Evolutionary conservation across 305 asterid genomes (phyloP).

Genomic region (Striga hermonthica): DNA sequence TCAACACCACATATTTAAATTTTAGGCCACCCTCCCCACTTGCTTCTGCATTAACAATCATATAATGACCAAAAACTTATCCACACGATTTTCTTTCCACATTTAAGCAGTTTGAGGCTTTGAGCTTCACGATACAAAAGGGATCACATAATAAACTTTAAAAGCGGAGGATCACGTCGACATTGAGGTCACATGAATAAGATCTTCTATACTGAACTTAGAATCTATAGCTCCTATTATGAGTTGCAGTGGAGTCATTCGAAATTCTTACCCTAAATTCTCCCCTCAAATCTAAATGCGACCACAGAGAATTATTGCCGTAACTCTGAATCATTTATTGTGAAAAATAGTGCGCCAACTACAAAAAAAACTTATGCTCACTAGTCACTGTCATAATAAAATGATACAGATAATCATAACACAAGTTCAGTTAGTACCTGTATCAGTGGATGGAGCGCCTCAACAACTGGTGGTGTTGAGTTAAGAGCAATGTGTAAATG

Average conservation of each 20-base stretch:
- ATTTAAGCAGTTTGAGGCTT: slow-evolving; percentile 6
- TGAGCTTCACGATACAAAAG: slow-evolving; percentile 11
- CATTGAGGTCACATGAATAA: too few relatives aligned
- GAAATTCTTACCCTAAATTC: too few relatives aligned
- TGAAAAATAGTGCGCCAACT: not conserved
- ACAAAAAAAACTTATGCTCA: slow-evolving; percentile 8
- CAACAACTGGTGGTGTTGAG: slow-evolving; percentile 52
- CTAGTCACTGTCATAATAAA: slow-evolving; percentile 15
- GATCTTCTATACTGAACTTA: too few relatives aligned
- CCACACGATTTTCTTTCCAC: not conserved
- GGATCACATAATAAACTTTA: slow-evolving; percentile 5
- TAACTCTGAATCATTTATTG: too few relatives aligned
- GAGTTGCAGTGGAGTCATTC: too few relatives aligned
- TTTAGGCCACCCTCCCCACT: not conserved
- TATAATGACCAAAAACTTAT: not conserved
- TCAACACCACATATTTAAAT: slow-evolving; percentile 1
- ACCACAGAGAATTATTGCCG: too few relatives aligned
- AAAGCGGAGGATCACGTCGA: not conserved
- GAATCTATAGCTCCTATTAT: too few relatives aligned
- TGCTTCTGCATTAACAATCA: not conserved
- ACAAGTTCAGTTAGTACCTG: slow-evolving; percentile 51
- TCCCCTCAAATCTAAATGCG: too few relatives aligned
- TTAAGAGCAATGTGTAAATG: slow-evolving; percentile 59
- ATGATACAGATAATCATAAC: slow-evolving; percentile 19
- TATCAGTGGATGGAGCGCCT: slow-evolving; percentile 82